Evolutionary conservation across 305 asterid genomes (phyloP).

Genomic region (Solanum hybrid): DNA sequence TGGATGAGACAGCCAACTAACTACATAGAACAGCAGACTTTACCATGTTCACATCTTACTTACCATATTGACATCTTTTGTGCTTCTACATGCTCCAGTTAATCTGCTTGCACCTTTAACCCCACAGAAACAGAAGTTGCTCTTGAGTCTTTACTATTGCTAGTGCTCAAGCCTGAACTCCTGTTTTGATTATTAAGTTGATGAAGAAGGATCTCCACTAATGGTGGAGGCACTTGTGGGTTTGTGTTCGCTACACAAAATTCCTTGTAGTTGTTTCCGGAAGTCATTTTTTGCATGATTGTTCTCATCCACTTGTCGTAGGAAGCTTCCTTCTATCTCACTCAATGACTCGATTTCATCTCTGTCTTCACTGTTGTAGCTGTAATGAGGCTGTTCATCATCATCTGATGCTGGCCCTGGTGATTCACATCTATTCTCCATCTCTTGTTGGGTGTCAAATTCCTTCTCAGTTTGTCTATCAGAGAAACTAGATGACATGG

Average conservation of each 20-base stretch:
- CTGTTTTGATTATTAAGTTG: constrained; percentile 31
- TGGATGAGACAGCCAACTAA: neutral
- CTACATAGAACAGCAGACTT: constrained; percentile 10
- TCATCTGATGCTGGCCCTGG: constrained; percentile 40
- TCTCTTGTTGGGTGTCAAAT: constrained; percentile 54
- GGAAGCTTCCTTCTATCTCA: constrained; percentile 64
- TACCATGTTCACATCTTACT: constrained; percentile 11
- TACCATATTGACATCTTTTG: constrained; percentile 15
- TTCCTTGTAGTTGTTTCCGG: constrained; percentile 65
- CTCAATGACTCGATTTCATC: constrained; percentile 60
- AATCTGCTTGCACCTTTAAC: constrained; percentile 8
- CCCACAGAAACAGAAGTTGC: constrained; percentile 18
- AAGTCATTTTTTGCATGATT: constrained; percentile 65
- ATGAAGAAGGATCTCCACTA: constrained; percentile 31
- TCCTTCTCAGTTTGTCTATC: constrained; percentile 42
- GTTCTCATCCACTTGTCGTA: constrained; percentile 54
- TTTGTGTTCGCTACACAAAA: constrained; percentile 43
- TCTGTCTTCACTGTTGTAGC: constrained; percentile 36
- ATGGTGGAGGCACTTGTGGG: constrained; percentile 32
- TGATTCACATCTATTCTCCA: constrained; percentile 67
- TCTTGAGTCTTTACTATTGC: constrained; percentile 56
- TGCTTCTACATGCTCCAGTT: constrained; percentile 1
- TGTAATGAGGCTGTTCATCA: constrained; percentile 26
- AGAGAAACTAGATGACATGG: constrained; percentile 51
- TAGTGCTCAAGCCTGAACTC: constrained; percentile 43